Evolutionary conservation across 805 yeast genomes (phyloP).

Genomic region (Cyberlindnera subsufficiens): DNA sequence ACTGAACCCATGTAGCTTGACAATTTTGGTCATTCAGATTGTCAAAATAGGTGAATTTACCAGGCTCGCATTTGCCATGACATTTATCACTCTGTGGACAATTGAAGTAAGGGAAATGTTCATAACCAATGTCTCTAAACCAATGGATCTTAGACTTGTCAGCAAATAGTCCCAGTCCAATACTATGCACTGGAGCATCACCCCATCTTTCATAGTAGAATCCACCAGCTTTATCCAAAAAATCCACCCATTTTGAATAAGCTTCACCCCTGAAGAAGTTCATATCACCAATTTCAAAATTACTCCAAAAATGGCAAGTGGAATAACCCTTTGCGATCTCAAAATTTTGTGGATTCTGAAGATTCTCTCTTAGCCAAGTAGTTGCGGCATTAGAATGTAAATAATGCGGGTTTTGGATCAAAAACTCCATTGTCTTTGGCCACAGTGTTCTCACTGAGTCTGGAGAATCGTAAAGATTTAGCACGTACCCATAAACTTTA

Average conservation of each 20-base stretch:
- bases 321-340: conserved; percentile 39
- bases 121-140: conserved; percentile 82
- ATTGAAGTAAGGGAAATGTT: conserved; percentile 67
- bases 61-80: conserved; percentile 42
- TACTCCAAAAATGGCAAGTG: conserved; percentile 86
- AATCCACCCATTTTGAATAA: conserved; percentile 56
- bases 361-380: conserved; percentile 56
- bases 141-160: conserved; percentile 69
- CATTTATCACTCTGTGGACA: conserved; percentile 63
- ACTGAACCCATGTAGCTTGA: conserved; percentile 61
- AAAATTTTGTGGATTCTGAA: conserved; percentile 43
- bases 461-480: conserved; percentile 65
- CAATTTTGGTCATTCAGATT: conserved; percentile 67
- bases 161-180: conserved; percentile 68
- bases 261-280: conserved; percentile 71
- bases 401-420: conserved; percentile 51
- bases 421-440: conserved; percentile 60
- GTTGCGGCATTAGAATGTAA: conserved; percentile 54
- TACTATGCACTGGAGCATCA: conserved; percentile 84
- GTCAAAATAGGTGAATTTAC: conserved; percentile 46
- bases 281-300: conserved; percentile 81
- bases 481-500: conserved; percentile 70
- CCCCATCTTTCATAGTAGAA: conserved; percentile 93
- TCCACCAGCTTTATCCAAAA: conserved; percentile 66
- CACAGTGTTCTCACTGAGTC: conserved; percentile 58